A percentile compares a stretch with the other conserved stretches of the same genome.
Conservation (phyloP, 1,139 yeast species). For the Geotrichum histeridarum region DNA sequence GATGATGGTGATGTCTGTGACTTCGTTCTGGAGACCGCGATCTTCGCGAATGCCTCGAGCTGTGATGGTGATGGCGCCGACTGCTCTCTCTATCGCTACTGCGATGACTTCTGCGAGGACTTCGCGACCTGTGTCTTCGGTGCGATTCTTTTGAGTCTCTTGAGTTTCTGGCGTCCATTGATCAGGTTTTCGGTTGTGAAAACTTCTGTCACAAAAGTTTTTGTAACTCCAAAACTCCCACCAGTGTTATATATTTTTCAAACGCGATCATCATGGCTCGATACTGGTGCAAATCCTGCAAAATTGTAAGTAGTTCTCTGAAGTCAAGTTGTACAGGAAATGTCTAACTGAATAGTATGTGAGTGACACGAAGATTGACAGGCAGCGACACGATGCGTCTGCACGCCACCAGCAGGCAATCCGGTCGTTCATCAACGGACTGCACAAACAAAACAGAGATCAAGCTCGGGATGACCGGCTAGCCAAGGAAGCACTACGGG, state of each 20-base stretch:
- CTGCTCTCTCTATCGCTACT: slow-evolving; percentile 13
- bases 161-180: neutral
- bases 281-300: slow-evolving; percentile 32
- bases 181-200: neutral
- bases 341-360: slow-evolving; percentile 36
- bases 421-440: slow-evolving; percentile 31
- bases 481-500: slow-evolving; percentile 26
- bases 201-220: neutral
- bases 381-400: slow-evolving; percentile 41
- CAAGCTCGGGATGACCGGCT: slow-evolving; percentile 27
- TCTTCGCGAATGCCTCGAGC: slow-evolving; percentile 3
- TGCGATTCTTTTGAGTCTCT: neutral
- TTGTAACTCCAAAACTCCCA: neutral
- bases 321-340: neutral
- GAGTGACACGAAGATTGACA: slow-evolving; percentile 41
- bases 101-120: slow-evolving; percentile 16
- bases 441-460: slow-evolving; percentile 35
- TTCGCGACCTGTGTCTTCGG: slow-evolving; percentile 10
- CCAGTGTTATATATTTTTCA: neutral
- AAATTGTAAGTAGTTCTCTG: slow-evolving; percentile 36
- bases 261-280: slow-evolving; percentile 33
- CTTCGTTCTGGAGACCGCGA: slow-evolving; percentile 10
- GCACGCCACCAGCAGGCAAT: slow-evolving; percentile 37
- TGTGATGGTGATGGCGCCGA: neutral
- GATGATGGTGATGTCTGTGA: slow-evolving; percentile 10